Conservation (phyloP, 1,284 basidiomycete species). For the Ceratobasidium sp. region DNA sequence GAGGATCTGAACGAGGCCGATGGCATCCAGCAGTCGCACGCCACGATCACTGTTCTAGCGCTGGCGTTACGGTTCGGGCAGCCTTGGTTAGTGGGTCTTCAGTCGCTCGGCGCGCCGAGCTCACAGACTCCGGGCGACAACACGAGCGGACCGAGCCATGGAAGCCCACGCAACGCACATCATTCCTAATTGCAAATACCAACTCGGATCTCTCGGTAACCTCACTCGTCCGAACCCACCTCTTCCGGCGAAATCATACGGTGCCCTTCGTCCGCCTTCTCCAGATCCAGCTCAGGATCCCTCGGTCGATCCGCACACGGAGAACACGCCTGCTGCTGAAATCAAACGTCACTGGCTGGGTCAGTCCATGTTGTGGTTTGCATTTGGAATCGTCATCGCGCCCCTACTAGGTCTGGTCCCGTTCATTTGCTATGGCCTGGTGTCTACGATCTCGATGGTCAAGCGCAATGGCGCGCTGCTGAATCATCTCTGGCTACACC, state of each 20-base stretch:
- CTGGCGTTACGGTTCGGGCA: slow-evolving; percentile 35
- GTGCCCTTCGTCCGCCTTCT: slow-evolving; percentile 43
- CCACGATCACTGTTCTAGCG: slow-evolving; percentile 37
- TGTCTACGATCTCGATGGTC: slow-evolving; percentile 98
- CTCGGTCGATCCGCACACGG: slow-evolving; percentile 15
- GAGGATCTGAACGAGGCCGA: slow-evolving; percentile 62
- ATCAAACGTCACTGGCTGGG: slow-evolving; percentile 56
- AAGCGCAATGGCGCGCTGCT: slow-evolving; percentile 95
- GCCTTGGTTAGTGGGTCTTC: slow-evolving; percentile 39
- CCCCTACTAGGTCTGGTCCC: slow-evolving; percentile 85
- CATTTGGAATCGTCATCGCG: slow-evolving; percentile 81
- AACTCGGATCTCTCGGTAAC: slow-evolving; percentile 49
- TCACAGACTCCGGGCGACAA: slow-evolving; percentile 36
- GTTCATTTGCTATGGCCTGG: slow-evolving; percentile 87
- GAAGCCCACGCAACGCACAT: slow-evolving; percentile 51
- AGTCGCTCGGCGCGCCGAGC: slow-evolving; percentile 20
- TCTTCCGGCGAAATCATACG: slow-evolving; percentile 50
- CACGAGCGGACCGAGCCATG: slow-evolving; percentile 57
- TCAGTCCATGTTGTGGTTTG: slow-evolving; percentile 80
- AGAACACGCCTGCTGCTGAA: slow-evolving; percentile 9
- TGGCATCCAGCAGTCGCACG: slow-evolving; percentile 57
- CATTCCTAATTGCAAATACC: slow-evolving; percentile 51
- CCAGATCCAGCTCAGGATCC: neutral
- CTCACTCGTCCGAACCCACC: slow-evolving; percentile 40
- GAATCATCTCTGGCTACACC: slow-evolving; percentile 79